These are phyloP conservation scores for Suhomyces kunorum DNA, from an alignment of 1,139 yeast species.

Conservation along the genomic window DNA sequence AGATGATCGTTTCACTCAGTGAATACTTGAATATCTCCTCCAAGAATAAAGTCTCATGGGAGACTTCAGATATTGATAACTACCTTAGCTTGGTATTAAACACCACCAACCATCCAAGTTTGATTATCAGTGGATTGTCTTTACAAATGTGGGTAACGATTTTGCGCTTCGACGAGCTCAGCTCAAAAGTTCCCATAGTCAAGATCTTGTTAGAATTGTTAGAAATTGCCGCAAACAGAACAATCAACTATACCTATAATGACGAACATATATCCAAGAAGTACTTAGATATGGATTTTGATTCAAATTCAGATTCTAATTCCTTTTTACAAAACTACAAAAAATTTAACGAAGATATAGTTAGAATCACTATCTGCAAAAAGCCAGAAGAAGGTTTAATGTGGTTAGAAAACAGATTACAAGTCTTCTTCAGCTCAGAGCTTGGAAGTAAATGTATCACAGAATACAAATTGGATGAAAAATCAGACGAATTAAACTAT, in stretches of 20 bases:
- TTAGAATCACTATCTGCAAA: slow-evolving; percentile 83
- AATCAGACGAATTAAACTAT: slow-evolving; percentile 67
- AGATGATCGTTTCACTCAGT: slow-evolving; percentile 88
- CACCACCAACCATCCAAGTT: slow-evolving; percentile 81
- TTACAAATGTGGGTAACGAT: slow-evolving; percentile 94
- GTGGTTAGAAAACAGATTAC: slow-evolving; percentile 79
- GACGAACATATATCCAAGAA: slow-evolving; percentile 63
- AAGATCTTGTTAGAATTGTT: slow-evolving; percentile 65
- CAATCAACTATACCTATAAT: slow-evolving; percentile 70
- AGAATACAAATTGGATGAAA: slow-evolving; percentile 57
- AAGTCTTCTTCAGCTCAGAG: slow-evolving; percentile 71
- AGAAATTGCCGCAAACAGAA: slow-evolving; percentile 75
- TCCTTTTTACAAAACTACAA: slow-evolving; percentile 79
- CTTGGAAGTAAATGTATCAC: slow-evolving; percentile 67
- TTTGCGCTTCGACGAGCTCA: slow-evolving; percentile 74
- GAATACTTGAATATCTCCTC: slow-evolving; percentile 61
- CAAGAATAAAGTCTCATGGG: slow-evolving; percentile 46
- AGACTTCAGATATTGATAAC: slow-evolving; percentile 56
- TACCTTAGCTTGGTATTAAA: slow-evolving; percentile 74
- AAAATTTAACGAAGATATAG: slow-evolving; percentile 86
- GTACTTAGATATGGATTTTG: slow-evolving; percentile 81
- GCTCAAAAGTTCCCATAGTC: slow-evolving; percentile 50
- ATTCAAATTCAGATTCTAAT: slow-evolving; percentile 77
- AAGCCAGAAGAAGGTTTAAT: slow-evolving; percentile 77
- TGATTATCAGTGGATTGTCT: slow-evolving; percentile 88